Evolutionary conservation across 805 yeast species (phyloP).

Genomic region (Maudiozyma barnettii): DNA sequence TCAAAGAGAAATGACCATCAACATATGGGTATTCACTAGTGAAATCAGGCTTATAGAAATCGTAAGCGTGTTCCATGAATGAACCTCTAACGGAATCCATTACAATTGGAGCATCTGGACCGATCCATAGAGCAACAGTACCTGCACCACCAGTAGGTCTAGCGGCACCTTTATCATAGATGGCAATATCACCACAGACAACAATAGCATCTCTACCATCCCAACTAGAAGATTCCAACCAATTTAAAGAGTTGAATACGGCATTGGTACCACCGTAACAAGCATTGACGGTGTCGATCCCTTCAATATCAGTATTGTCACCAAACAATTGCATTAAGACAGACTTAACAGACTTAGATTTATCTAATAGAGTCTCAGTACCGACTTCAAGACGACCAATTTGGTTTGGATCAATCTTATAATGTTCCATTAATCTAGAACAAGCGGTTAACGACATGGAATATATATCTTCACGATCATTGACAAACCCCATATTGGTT

Average conservation of each 20-base stretch:
- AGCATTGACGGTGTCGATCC: slow-evolving; percentile 91
- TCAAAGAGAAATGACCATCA: slow-evolving; percentile 90
- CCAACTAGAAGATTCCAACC: slow-evolving; percentile 95
- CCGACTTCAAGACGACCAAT: slow-evolving; percentile 97
- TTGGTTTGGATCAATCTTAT: slow-evolving; percentile 67
- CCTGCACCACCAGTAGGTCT: slow-evolving; percentile 99
- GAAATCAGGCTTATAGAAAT: slow-evolving; percentile 96
- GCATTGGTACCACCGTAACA: slow-evolving; percentile 99
- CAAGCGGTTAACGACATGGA: slow-evolving; percentile 88
- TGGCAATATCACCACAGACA: slow-evolving; percentile 95
- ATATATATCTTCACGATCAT: slow-evolving; percentile 95
- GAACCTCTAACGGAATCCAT: slow-evolving; percentile 85
- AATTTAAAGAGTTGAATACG: slow-evolving; percentile 83
- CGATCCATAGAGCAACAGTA: slow-evolving; percentile 85
- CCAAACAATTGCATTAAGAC: slow-evolving; percentile 84
- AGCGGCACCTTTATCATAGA: slow-evolving; percentile 93
- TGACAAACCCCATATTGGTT: slow-evolving; percentile 94
- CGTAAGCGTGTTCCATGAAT: slow-evolving; percentile 94
- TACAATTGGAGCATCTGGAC: slow-evolving; percentile 96
- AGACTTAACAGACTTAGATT: slow-evolving; percentile 92
- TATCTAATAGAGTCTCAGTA: slow-evolving; percentile 93
- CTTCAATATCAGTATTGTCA: slow-evolving; percentile 85
- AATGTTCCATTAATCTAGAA: slow-evolving; percentile 64
- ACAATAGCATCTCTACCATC: slow-evolving; percentile 97
- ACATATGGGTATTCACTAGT: slow-evolving; percentile 94